Percentiles rank a stretch among this genome's conserved stretches.
Conservation (phyloP, 768 basidiomycete genomes). For the Rhizopogon sp. region DNA sequence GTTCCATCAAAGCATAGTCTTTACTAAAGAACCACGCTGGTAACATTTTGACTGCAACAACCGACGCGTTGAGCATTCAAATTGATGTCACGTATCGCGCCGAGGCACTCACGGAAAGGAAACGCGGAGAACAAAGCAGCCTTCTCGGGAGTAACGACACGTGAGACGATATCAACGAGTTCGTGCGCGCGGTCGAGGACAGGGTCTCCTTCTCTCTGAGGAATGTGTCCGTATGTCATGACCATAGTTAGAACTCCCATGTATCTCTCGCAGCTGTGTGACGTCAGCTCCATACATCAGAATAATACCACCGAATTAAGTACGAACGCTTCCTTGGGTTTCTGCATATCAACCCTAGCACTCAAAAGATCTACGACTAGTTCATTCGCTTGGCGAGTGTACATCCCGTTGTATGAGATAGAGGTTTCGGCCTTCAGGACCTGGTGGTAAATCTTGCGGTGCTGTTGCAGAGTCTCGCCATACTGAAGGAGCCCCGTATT, state of each 20-base stretch:
- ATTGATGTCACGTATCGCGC: background rate
- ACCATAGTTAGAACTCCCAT: constrained; percentile 23
- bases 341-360: constrained; percentile 6
- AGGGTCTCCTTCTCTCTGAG: constrained; percentile 9
- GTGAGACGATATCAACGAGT: constrained; percentile 10
- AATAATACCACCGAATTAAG: background rate
- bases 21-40: background rate
- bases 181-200: constrained; percentile 18
- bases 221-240: constrained; percentile 16
- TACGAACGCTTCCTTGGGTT: constrained; percentile 14
- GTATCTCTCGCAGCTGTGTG: constrained; percentile 7
- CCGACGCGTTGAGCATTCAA: background rate
- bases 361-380: constrained; percentile 9
- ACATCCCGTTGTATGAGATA: constrained; percentile 7
- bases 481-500: constrained; percentile 19
- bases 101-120: constrained; percentile 2
- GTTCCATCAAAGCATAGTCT: background rate
- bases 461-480: constrained; percentile 13
- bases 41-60: background rate
- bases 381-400: background rate
- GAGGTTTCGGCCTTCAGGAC: constrained; percentile 9
- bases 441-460: constrained; percentile 14
- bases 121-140: constrained; percentile 1
- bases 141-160: constrained; percentile 2
- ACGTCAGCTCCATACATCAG: background rate